phyloP scores from a whole-genome alignment of 768 basidiomycete genomes.

The Naganishia randhawae region DNA sequence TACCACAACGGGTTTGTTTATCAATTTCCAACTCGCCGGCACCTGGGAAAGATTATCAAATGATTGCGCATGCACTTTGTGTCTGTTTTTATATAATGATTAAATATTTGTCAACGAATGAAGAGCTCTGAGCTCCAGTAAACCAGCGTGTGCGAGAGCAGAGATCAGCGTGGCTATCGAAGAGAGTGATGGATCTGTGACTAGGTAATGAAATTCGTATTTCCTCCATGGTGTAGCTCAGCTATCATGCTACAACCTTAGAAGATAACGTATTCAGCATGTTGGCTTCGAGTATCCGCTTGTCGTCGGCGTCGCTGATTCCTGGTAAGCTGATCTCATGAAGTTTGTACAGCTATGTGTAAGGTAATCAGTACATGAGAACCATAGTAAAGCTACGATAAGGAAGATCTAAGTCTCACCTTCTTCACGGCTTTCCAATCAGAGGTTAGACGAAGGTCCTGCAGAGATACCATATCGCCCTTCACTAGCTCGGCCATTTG shows the following conservation, averaged over 20 bases:
- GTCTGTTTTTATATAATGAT: too few species aligned
- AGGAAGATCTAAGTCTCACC: conserved; percentile 56
- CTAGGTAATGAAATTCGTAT: background rate
- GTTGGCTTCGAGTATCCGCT: conserved; percentile 60
- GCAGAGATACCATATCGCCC: conserved; percentile 59
- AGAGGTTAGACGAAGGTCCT: conserved; percentile 48
- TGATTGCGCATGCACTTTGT: too few species aligned
- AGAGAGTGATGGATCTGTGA: too few species aligned
- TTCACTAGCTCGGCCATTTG: conserved; percentile 61
- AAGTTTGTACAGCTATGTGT: conserved; percentile 66
- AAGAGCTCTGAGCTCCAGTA: too few species aligned
- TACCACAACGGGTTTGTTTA: background rate
- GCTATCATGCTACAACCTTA: conserved; percentile 61
- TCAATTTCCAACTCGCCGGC: background rate
- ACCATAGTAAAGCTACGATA: background rate
- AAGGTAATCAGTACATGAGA: conserved; percentile 23
- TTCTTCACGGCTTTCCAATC: conserved; percentile 74
- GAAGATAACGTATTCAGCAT: conserved; percentile 75
- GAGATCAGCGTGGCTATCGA: too few species aligned
- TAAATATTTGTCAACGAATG: too few species aligned
- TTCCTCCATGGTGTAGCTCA: background rate
- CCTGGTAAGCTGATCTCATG: conserved; percentile 54
- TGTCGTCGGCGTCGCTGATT: conserved; percentile 46
- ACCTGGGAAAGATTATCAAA: background rate
- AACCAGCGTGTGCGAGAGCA: too few species aligned